phyloP scores from a whole-genome alignment of 306 rosid genomes.

The Coriaria nepalensis region DNA sequence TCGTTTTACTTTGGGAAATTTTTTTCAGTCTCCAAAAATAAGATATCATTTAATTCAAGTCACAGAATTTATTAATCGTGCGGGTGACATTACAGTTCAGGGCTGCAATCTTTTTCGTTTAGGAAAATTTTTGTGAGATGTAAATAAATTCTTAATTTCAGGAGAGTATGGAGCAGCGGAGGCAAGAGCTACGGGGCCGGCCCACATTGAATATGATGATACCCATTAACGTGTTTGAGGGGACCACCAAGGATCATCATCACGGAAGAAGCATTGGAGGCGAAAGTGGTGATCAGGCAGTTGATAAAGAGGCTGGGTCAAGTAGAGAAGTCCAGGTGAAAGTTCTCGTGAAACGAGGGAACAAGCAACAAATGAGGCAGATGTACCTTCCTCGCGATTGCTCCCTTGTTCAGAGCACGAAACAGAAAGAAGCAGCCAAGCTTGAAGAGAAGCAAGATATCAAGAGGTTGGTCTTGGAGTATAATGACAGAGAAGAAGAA shows the following conservation, averaged over 20 bases:
- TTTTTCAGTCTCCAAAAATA: no score
- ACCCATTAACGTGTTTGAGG: slow-evolving; percentile 92
- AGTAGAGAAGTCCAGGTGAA: slow-evolving; percentile 83
- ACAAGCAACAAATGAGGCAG: slow-evolving; percentile 91
- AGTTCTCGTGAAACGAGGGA: slow-evolving; percentile 99
- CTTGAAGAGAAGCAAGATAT: slow-evolving; percentile 98
- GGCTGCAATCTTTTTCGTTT: background rate
- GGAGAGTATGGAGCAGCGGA: slow-evolving; percentile 98
- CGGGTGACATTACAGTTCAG: no score
- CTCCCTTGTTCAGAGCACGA: slow-evolving; percentile 88
- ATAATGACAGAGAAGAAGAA: slow-evolving; percentile 96
- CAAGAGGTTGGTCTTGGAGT: slow-evolving; percentile 86
- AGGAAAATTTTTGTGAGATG: slow-evolving; percentile 2
- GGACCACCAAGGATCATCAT: slow-evolving; percentile 77
- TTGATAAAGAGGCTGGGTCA: slow-evolving; percentile 63
- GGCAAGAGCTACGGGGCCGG: slow-evolving; percentile 80
- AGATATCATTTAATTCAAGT: no score
- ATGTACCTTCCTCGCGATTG: slow-evolving; percentile 88
- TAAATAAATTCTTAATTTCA: slow-evolving; percentile 24
- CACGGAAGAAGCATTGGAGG: slow-evolving; percentile 52
- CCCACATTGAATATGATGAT: slow-evolving; percentile 90
- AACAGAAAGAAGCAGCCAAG: slow-evolving; percentile 98
- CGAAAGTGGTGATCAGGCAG: slow-evolving; percentile 83
- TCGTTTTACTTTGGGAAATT: no score
- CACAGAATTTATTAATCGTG: no score